Evolutionary conservation across 495 filamentous ascomycete genomes (phyloP).

Genomic region (Durotheca rogersii): DNA sequence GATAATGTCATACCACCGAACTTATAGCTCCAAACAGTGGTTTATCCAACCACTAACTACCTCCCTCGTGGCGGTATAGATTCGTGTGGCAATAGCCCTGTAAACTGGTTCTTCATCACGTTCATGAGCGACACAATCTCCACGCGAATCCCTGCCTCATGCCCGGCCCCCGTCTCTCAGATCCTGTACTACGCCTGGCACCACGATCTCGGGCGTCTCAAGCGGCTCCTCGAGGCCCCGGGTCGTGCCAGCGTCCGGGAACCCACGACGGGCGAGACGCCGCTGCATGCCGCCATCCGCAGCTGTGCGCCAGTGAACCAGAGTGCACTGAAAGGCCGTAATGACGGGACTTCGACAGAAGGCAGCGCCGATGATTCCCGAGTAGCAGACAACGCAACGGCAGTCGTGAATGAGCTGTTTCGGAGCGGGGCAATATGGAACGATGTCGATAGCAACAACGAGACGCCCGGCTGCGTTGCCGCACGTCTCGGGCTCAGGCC

Average conservation of each 20-base stretch:
- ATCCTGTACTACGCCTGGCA: constrained; percentile 80
- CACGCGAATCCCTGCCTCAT: constrained; percentile 47
- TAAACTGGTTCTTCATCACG: no score
- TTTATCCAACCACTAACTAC: no score
- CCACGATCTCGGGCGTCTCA: constrained; percentile 76
- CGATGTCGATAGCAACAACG: constrained; percentile 77
- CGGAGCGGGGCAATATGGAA: constrained; percentile 96
- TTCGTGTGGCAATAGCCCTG: no score
- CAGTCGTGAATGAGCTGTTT: constrained; percentile 74
- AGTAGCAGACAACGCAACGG: constrained; percentile 55
- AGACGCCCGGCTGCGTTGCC: constrained; percentile 92
- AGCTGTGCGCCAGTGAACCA: constrained; percentile 61
- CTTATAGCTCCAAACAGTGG: no score
- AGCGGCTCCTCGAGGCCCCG: constrained; percentile 64
- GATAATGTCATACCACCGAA: no score
- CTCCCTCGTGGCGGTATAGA: no score
- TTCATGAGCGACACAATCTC: constrained; percentile 46
- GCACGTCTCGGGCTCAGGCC: constrained; percentile 65
- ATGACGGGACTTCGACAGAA: neutral
- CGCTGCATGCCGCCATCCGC: constrained; percentile 87
- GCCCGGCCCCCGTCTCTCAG: constrained; percentile 47
- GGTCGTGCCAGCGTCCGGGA: constrained; percentile 76
- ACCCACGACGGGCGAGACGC: constrained; percentile 78
- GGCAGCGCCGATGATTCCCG: constrained; percentile 39
- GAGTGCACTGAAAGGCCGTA: constrained; percentile 3